Conservation (phyloP, 768 basidiomycete species). For the Leccinum disarticulatum region DNA sequence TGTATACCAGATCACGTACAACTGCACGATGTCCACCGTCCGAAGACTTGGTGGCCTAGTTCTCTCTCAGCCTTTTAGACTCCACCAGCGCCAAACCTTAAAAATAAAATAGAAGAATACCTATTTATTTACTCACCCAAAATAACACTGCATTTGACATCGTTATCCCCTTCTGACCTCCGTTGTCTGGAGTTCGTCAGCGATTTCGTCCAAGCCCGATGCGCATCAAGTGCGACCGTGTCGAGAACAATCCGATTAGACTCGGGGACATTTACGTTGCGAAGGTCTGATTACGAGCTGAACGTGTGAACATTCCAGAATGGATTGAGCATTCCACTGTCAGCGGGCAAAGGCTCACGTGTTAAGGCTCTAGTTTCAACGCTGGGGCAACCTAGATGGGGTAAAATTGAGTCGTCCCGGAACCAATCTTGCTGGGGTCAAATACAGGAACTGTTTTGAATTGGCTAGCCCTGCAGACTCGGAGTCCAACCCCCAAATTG, state of each 20-base stretch:
- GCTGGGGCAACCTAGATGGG: constrained; percentile 4
- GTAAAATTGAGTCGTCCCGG: constrained; percentile 5
- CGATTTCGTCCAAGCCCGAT: constrained; percentile 5
- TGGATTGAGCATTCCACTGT: background rate
- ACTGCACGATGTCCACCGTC: constrained; percentile 10
- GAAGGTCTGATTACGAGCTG: constrained; percentile 6
- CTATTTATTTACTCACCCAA: constrained; percentile 5
- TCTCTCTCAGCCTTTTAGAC: constrained; percentile 29
- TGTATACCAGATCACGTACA: constrained; percentile 31
- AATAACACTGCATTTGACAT: constrained; percentile 23
- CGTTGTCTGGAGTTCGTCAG: constrained; percentile 17
- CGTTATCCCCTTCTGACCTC: constrained; percentile 18
- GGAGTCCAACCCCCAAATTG: background rate
- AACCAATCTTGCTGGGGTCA: constrained; percentile 1
- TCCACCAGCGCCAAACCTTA: constrained; percentile 14
- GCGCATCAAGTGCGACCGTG: constrained; percentile 7
- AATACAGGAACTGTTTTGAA: background rate
- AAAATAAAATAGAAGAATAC: constrained; percentile 4
- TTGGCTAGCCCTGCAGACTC: background rate
- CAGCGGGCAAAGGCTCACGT: constrained; percentile 8
- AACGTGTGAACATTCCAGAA: constrained; percentile 14
- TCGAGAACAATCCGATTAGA: constrained; percentile 15
- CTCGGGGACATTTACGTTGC: constrained; percentile 6
- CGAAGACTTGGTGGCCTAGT: constrained; percentile 3
- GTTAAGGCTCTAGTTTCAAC: constrained; percentile 16